phyloP scores from a whole-genome alignment of 2,329 filamentous ascomycete species.

The Fusarium chaquense region DNA sequence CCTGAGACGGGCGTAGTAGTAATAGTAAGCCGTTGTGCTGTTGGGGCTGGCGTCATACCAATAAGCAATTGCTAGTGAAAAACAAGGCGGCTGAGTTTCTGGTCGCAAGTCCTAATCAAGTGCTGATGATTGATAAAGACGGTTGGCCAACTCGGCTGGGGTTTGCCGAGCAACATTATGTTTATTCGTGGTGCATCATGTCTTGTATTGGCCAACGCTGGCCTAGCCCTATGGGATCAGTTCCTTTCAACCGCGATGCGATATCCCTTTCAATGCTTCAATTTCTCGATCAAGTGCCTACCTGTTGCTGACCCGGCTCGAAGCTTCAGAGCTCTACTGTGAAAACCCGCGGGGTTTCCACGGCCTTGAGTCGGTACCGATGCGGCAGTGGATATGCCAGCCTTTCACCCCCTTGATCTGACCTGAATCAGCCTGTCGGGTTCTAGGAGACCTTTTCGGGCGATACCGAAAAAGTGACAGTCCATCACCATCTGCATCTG shows the following conservation, averaged over 20 bases:
- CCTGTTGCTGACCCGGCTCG: not conserved
- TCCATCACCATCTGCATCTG: not conserved
- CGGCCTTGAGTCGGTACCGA: conserved; percentile 39
- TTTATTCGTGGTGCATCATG: conserved; percentile 9
- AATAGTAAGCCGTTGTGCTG: not conserved
- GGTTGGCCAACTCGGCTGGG: conserved; percentile 19
- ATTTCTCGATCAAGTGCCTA: not conserved
- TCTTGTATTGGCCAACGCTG: not conserved
- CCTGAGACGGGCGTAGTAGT: conserved; percentile 23
- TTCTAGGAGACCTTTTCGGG: conserved; percentile 3
- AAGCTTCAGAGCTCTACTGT: conserved; percentile 32
- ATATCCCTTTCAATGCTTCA: not conserved
- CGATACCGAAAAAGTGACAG: conserved; percentile 19
- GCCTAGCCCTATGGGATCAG: conserved; percentile 22
- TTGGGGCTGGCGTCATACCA: not conserved
- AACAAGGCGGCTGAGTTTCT: conserved; percentile 26
- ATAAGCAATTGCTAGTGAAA: conserved; percentile 12
- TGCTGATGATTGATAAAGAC: conserved; percentile 16
- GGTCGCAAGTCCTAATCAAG: not conserved
- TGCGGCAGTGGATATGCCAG: conserved; percentile 7
- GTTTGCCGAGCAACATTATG: conserved; percentile 23
- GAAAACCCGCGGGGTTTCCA: conserved; percentile 27
- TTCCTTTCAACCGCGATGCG: conserved; percentile 3
- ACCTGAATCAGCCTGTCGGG: conserved; percentile 5
- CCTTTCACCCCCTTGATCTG: not conserved